Percentiles rank a stretch among this genome's conserved stretches.
These are phyloP conservation scores for Stramenopiles sp. DNA, from an alignment of 352 stramenopile genomes.

Conservation along the genomic window DNA sequence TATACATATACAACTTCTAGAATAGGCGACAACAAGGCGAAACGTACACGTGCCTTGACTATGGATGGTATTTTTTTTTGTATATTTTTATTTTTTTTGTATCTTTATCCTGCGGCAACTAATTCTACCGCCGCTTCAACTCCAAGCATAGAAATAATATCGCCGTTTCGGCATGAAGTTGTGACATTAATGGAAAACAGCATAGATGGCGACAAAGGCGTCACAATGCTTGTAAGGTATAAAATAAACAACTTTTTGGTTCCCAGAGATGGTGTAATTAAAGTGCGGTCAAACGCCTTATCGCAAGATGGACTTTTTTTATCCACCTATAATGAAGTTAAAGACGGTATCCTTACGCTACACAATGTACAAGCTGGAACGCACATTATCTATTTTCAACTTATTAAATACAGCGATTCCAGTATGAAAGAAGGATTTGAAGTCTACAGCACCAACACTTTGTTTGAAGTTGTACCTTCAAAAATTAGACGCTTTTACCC, in stretches of 20 bases:
- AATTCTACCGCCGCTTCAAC: too few species aligned
- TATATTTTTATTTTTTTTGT: too few species aligned
- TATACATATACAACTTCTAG: too few species aligned
- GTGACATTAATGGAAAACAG: not conserved
- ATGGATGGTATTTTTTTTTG: too few species aligned
- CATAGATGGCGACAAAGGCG: not conserved
- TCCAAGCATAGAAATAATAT: not conserved
- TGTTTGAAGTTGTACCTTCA: not conserved
- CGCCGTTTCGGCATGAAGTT: not conserved
- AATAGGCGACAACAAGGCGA: too few species aligned
- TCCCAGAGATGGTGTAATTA: not conserved
- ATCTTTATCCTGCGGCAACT: too few species aligned
- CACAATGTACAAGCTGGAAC: slow-evolving; percentile 8
- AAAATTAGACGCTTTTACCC: not conserved
- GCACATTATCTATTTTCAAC: not conserved
- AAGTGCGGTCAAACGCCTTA: not conserved
- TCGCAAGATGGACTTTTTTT: not conserved
- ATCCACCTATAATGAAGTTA: not conserved
- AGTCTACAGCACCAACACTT: not conserved
- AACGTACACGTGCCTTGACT: too few species aligned
- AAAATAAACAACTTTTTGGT: not conserved
- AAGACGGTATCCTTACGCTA: not conserved
- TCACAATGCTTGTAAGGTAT: not conserved
- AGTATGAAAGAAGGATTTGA: not conserved
- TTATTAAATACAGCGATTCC: not conserved